Evolutionary conservation across 1,139 yeast species (phyloP).

Genomic region (Sugiyamaella grinbergsii): DNA sequence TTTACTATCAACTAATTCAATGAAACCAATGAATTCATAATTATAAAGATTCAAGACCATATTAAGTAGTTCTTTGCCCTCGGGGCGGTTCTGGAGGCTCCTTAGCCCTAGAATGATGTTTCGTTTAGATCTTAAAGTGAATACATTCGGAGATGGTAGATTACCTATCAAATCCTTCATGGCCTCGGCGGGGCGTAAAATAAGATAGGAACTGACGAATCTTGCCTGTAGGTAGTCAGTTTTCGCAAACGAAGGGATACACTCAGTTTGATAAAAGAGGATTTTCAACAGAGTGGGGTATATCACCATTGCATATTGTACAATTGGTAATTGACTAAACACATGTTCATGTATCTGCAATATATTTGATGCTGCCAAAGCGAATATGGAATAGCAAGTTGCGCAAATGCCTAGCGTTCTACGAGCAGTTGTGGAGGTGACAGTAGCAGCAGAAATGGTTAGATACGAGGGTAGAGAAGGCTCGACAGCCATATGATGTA

Average conservation of each 20-base stretch:
- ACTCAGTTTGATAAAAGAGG: conserved; percentile 35
- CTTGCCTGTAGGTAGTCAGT: conserved; percentile 34
- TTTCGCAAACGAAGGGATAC: conserved; percentile 26
- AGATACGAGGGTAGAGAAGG: neutral
- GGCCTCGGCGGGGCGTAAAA: conserved; percentile 24
- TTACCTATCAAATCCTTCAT: conserved; percentile 25
- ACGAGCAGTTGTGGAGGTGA: conserved; percentile 4
- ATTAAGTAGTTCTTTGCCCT: conserved; percentile 25
- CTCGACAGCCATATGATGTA: conserved; percentile 8
- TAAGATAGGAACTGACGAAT: conserved; percentile 30
- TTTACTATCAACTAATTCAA: conserved; percentile 22
- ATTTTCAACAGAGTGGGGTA: conserved; percentile 39
- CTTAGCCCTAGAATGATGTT: conserved; percentile 31
- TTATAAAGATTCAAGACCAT: conserved; percentile 21
- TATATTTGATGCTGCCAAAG: conserved; percentile 23
- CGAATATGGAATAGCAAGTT: conserved; percentile 20
- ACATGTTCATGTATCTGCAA: conserved; percentile 49
- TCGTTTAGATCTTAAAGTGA: conserved; percentile 23
- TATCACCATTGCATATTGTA: conserved; percentile 48
- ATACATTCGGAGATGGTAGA: conserved; percentile 11
- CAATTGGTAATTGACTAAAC: conserved; percentile 43
- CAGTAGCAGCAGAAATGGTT: conserved; percentile 3
- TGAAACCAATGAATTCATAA: conserved; percentile 23
- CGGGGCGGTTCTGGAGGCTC: conserved; percentile 26
- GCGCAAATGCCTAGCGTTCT: conserved; percentile 17